Conservation (phyloP, 2,329 filamentous ascomycete genomes). For the Lomentospora prolificans region DNA sequence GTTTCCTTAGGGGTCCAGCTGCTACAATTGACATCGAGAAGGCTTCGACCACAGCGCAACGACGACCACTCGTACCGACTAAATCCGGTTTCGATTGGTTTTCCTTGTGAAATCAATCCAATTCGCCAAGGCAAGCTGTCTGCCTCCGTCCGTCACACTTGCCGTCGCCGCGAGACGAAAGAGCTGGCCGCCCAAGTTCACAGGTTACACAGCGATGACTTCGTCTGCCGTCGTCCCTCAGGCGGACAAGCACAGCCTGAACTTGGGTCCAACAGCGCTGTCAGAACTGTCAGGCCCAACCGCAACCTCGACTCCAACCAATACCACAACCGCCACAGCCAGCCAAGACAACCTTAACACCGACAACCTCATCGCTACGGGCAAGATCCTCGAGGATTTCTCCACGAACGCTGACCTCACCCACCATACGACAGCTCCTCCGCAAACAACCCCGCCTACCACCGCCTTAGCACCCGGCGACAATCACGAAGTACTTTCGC, state of each 20-base stretch:
- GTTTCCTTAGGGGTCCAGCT: neutral
- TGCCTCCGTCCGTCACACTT: neutral
- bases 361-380: slow-evolving; percentile 11
- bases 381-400: slow-evolving; percentile 10
- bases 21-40: neutral
- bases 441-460: neutral
- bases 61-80: neutral
- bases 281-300: slow-evolving; percentile 9
- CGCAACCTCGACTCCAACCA: slow-evolving; percentile 12
- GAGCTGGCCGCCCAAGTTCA: slow-evolving; percentile 33
- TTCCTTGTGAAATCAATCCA: neutral
- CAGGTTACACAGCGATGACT: slow-evolving; percentile 45
- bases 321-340: slow-evolving; percentile 10
- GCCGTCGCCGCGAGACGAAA: slow-evolving; percentile 31
- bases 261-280: slow-evolving; percentile 1
- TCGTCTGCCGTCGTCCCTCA: slow-evolving; percentile 35
- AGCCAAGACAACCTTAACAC: slow-evolving; percentile 14
- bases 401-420: slow-evolving; percentile 9
- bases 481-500: slow-evolving; percentile 1
- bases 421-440: neutral
- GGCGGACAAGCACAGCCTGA: slow-evolving; percentile 18
- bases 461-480: neutral
- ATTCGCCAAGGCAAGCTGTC: neutral
- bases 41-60: neutral
- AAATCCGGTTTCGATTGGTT: neutral